Percentiles rank a stretch among this genome's conserved stretches.
phyloP scores from a whole-genome alignment of 306 rosid genomes.

The Ormosia emarginata region DNA sequence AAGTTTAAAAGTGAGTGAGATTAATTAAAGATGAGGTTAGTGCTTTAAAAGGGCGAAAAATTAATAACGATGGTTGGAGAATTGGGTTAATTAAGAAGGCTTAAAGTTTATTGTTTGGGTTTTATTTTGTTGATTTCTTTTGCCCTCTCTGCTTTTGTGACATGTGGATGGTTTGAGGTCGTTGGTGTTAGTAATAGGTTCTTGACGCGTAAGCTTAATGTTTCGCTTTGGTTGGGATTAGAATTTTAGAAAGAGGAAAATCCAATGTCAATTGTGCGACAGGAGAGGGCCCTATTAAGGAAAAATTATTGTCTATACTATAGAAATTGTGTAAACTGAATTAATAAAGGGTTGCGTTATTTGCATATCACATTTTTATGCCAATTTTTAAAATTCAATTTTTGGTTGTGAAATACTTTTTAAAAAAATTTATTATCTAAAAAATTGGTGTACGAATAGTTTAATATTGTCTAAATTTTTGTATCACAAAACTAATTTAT shows the following conservation, averaged over 20 bases:
- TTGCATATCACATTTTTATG: too few relatives aligned
- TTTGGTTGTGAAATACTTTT: too few relatives aligned
- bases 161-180: conserved; percentile 4
- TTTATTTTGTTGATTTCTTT: not conserved
- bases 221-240: not conserved
- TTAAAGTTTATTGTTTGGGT: not conserved
- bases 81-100: not conserved
- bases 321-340: too few relatives aligned
- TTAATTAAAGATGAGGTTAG: not conserved
- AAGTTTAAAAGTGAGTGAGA: not conserved
- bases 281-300: not conserved
- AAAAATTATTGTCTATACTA: too few relatives aligned
- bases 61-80: not conserved
- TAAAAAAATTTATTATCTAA: too few relatives aligned
- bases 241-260: not conserved
- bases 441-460: too few relatives aligned
- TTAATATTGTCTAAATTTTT: too few relatives aligned
- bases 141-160: not conserved
- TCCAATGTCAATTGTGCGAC: not conserved
- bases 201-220: not conserved
- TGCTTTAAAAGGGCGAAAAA: not conserved
- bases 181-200: not conserved
- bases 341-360: too few relatives aligned
- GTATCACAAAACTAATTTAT: too few relatives aligned
- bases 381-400: too few relatives aligned